These are phyloP conservation scores for Sechiopsis laciniata DNA, from an alignment of 306 rosid genomes.

Conservation along the genomic window DNA sequence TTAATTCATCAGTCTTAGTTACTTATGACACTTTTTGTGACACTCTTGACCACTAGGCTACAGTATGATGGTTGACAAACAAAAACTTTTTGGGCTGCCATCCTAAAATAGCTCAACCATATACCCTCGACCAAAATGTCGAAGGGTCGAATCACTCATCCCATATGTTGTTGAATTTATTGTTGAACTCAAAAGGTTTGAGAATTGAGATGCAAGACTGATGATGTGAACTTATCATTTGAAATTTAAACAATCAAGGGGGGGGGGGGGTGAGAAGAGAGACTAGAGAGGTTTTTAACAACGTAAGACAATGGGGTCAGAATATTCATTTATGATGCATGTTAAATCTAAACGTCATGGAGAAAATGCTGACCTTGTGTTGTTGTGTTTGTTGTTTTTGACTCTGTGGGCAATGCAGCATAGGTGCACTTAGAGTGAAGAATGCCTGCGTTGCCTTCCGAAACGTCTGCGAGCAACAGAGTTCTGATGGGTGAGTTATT, in stretches of 20 bases:
- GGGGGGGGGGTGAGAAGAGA: too few relatives aligned
- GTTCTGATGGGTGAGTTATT: constrained; percentile 64
- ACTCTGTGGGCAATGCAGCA: constrained; percentile 36
- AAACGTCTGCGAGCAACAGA: constrained; percentile 75
- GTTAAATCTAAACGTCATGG: background rate
- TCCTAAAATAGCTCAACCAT: too few relatives aligned
- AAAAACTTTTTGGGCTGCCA: too few relatives aligned
- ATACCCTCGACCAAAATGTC: too few relatives aligned
- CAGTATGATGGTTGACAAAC: too few relatives aligned
- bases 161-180: too few relatives aligned
- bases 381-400: background rate
- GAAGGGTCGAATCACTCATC: too few relatives aligned
- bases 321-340: background rate
- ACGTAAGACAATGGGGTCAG: background rate
- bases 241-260: too few relatives aligned
- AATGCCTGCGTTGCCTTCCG: constrained; percentile 80
- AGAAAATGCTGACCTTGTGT: constrained; percentile 1
- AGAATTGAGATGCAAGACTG: background rate
- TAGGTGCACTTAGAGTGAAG: constrained; percentile 90
- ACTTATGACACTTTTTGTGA: too few relatives aligned
- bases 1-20: too few relatives aligned
- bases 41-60: too few relatives aligned
- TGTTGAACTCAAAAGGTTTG: background rate
- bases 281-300: too few relatives aligned
- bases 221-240: background rate